Evolutionary conservation across 345 rosid genomes (phyloP).

Genomic region (Aquilaria malaccensis): DNA sequence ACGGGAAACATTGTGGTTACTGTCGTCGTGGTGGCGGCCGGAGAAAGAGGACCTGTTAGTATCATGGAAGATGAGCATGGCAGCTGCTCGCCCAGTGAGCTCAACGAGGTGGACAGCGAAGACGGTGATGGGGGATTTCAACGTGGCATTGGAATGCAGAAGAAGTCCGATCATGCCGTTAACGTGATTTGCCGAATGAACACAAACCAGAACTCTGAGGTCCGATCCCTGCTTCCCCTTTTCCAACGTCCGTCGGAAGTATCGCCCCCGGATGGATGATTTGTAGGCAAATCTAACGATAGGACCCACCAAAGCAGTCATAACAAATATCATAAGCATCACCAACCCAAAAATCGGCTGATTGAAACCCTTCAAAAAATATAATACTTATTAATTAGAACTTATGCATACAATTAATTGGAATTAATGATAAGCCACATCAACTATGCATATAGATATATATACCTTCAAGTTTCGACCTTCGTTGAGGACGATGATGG

Average conservation of each 20-base stretch:
- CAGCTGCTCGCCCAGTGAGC: conserved; percentile 57
- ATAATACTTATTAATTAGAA: background rate
- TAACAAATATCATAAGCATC: conserved; percentile 26
- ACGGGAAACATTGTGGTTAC: conserved; percentile 5
- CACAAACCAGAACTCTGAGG: conserved; percentile 49
- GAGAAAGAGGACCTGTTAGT: background rate
- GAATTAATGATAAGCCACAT: too few relatives aligned
- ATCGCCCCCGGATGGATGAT: conserved; percentile 23
- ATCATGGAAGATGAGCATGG: conserved; percentile 54
- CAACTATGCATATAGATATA: background rate
- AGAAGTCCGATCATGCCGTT: conserved; percentile 44
- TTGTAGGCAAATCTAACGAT: conserved; percentile 27
- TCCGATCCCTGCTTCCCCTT: conserved; percentile 29
- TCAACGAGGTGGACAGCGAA: conserved; percentile 54
- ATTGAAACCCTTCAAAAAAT: conserved; percentile 24
- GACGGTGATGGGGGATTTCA: conserved; percentile 42
- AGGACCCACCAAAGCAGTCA: conserved; percentile 37
- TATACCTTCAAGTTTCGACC: conserved; percentile 27
- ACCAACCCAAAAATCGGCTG: conserved; percentile 32
- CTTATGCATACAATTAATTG: too few relatives aligned
- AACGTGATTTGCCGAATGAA: conserved; percentile 33
- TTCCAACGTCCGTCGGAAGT: conserved; percentile 37
- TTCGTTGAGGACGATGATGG: conserved; percentile 26
- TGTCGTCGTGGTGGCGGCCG: too few relatives aligned
- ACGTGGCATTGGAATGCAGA: conserved; percentile 44